phyloP scores from a whole-genome alignment of 208 protist genomes.

The Leishmania major region DNA sequence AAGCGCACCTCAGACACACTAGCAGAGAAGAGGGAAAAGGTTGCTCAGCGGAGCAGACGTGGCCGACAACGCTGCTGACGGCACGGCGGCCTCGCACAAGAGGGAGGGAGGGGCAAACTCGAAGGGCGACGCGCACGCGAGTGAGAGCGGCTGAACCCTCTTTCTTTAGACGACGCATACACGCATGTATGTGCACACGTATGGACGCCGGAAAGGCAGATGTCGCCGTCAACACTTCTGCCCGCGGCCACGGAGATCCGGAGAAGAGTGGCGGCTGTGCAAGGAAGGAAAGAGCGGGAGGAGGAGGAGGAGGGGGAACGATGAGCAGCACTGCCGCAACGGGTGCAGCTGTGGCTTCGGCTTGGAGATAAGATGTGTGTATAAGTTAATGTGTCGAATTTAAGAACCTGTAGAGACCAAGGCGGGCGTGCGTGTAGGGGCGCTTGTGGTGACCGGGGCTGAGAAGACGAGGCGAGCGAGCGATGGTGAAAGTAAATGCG shows the following conservation, averaged over 20 bases:
- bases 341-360: not conserved
- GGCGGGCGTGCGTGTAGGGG: not conserved
- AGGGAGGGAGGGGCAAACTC: not conserved
- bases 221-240: no score
- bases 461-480: not conserved
- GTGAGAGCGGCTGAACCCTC: no score
- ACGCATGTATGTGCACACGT: not conserved
- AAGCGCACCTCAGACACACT: no score
- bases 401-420: not conserved
- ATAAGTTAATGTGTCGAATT: not conserved
- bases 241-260: not conserved
- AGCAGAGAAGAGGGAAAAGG: no score
- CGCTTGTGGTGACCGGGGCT: not conserved
- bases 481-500: no score
- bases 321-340: not conserved
- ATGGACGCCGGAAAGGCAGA: no score
- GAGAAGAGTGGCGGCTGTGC: not conserved
- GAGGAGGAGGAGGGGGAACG: not conserved
- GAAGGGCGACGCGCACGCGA: not conserved
- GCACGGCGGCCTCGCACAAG: not conserved
- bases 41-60: not conserved
- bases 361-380: not conserved
- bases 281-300: no score
- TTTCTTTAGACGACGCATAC: not conserved
- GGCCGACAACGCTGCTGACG: not conserved